Evolutionary conservation across 441 rosid genomes (phyloP).

Genomic region (Corymbia citriodora): DNA sequence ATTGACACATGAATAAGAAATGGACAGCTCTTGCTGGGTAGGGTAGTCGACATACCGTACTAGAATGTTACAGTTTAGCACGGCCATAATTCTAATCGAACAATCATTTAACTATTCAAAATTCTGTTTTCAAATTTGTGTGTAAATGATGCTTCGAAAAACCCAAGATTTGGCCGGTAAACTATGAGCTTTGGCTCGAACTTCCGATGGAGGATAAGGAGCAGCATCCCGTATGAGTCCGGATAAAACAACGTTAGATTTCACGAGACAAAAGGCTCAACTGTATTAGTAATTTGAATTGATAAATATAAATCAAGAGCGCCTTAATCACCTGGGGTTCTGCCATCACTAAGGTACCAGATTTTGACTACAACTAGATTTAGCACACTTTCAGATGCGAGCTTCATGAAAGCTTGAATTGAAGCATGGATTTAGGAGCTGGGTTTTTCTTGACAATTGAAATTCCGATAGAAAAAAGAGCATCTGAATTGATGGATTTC

Average conservation of each 20-base stretch:
- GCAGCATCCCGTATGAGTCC: not conserved
- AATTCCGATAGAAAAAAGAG: not conserved
- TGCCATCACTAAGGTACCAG: not conserved
- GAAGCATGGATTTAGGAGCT: not conserved
- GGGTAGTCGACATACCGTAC: not conserved
- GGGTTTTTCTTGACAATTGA: not conserved
- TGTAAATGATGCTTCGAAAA: not conserved
- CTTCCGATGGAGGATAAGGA: not conserved
- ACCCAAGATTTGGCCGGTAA: not conserved
- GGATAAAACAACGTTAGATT: not conserved
- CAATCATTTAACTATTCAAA: not conserved
- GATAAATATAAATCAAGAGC: not conserved
- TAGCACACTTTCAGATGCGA: not conserved
- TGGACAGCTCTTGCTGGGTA: not conserved
- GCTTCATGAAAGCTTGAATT: not conserved
- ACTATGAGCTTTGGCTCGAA: not conserved
- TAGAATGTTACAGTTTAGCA: not conserved
- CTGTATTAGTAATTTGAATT: not conserved
- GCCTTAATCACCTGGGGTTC: not conserved
- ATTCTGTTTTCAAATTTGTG: not conserved
- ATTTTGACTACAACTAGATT: not conserved
- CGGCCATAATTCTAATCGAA: not conserved
- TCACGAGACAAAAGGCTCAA: not conserved
- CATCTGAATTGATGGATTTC: not conserved
- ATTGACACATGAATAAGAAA: not conserved